These are phyloP conservation scores for Nemania bipapillata DNA, from an alignment of 2,329 filamentous ascomycete species.

Conservation along the genomic window DNA sequence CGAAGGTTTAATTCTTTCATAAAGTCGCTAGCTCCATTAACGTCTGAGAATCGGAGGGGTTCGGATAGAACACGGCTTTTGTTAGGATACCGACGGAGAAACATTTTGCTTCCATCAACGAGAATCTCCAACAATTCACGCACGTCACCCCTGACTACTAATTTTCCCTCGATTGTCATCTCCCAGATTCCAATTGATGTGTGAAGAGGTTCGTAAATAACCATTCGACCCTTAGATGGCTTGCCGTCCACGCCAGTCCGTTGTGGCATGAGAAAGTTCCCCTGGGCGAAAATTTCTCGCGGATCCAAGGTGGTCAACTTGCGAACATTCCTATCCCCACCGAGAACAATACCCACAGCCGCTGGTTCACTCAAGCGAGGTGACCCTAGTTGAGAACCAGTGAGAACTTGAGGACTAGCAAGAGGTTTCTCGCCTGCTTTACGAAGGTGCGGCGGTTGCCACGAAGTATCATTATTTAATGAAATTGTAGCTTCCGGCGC, in stretches of 20 bases:
- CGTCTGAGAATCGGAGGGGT: slow-evolving; percentile 27
- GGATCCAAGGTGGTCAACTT: background rate
- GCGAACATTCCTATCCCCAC: background rate
- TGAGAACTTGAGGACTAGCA: background rate
- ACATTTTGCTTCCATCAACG: slow-evolving; percentile 22
- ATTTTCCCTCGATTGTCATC: slow-evolving; percentile 16
- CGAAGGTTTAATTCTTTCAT: slow-evolving; percentile 9
- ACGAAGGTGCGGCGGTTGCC: slow-evolving; percentile 25
- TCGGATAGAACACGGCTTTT: slow-evolving; percentile 10
- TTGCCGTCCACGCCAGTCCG: slow-evolving; percentile 5
- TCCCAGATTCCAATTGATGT: slow-evolving; percentile 37
- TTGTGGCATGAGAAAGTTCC: slow-evolving; percentile 16
- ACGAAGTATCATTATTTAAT: background rate
- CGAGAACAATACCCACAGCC: background rate
- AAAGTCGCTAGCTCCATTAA: slow-evolving; percentile 28
- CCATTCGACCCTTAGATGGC: slow-evolving; percentile 12
- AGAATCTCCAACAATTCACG: slow-evolving; percentile 30
- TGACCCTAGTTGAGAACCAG: background rate
- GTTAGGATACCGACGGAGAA: slow-evolving; percentile 30
- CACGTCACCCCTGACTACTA: slow-evolving; percentile 38
- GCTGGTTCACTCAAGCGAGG: background rate
- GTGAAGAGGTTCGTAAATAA: slow-evolving; percentile 33
- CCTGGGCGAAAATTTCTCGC: slow-evolving; percentile 19
- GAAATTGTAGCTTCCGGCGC: background rate
- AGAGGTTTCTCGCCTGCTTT: background rate